Conservation (phyloP, 148 eudicot genomes). For the Rhododendron kiyosumense region DNA sequence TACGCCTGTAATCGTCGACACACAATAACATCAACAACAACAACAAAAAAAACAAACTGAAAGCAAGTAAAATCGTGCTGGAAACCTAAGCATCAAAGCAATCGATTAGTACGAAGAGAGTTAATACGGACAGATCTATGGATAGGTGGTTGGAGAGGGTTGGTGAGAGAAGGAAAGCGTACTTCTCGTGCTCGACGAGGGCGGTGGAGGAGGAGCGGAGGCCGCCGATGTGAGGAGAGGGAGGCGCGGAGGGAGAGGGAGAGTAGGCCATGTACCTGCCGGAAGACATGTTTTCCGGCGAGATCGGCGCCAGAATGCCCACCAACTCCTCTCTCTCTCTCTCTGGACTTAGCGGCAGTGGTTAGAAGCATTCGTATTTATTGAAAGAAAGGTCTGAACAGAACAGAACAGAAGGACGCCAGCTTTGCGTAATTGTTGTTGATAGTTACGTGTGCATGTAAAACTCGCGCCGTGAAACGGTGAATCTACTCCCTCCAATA, state of each 20-base stretch:
- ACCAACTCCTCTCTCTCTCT: slow-evolving; percentile 4
- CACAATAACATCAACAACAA: background rate
- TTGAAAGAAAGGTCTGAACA: slow-evolving; percentile 6
- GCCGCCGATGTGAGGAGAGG: slow-evolving; percentile 78
- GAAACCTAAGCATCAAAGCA: background rate
- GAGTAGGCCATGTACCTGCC: slow-evolving; percentile 97
- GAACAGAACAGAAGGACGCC: background rate
- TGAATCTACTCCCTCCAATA: background rate
- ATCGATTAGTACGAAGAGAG: background rate
- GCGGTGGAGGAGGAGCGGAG: slow-evolving; percentile 54
- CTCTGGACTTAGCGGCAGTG: background rate
- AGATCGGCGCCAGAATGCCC: slow-evolving; percentile 20
- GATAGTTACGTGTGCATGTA: background rate
- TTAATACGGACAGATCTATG: slow-evolving; percentile 11
- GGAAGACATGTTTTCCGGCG: slow-evolving; percentile 67
- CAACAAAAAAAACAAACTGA: background rate
- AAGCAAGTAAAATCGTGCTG: background rate
- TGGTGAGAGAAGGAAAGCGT: background rate
- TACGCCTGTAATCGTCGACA: background rate
- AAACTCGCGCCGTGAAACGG: background rate
- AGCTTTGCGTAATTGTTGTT: background rate
- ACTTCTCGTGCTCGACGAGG: slow-evolving; percentile 78
- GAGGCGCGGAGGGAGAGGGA: slow-evolving; percentile 86
- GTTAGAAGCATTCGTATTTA: slow-evolving; percentile 1
- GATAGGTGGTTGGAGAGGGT: background rate